phyloP scores from a whole-genome alignment of 2,329 filamentous ascomycete genomes.

The Colletotrichum chrysophilum region DNA sequence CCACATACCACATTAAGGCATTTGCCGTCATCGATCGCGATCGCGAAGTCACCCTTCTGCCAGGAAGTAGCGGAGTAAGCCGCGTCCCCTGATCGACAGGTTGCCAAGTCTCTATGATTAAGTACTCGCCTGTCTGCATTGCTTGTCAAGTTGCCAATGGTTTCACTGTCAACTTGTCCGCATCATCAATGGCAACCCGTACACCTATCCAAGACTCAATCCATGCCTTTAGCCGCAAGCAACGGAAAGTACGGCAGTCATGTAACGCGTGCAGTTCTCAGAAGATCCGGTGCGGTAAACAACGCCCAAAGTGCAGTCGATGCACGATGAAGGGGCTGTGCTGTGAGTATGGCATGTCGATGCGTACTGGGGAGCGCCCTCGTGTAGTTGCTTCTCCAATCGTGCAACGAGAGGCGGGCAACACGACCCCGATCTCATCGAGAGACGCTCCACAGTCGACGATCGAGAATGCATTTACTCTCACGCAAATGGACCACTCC shows the following conservation, averaged over 20 bases:
- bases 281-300: constrained; percentile 3
- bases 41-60: background rate
- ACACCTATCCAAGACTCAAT: background rate
- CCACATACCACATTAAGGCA: background rate
- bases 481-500: background rate
- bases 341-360: constrained; percentile 3
- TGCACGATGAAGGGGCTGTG: background rate
- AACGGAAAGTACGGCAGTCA: background rate
- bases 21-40: background rate
- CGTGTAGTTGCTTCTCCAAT: background rate
- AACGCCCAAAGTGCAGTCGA: background rate
- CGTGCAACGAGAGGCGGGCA: background rate
- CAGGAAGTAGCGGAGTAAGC: background rate
- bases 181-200: background rate
- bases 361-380: background rate
- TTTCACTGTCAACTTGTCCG: background rate
- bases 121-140: background rate
- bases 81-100: background rate
- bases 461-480: background rate
- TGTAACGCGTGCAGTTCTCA: constrained; percentile 6
- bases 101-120: background rate
- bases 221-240: background rate
- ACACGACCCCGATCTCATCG: background rate
- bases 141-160: background rate
- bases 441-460: background rate